Evolutionary conservation across 2,329 filamentous ascomycete species (phyloP).

Genomic region (Penicillium polonicum): DNA sequence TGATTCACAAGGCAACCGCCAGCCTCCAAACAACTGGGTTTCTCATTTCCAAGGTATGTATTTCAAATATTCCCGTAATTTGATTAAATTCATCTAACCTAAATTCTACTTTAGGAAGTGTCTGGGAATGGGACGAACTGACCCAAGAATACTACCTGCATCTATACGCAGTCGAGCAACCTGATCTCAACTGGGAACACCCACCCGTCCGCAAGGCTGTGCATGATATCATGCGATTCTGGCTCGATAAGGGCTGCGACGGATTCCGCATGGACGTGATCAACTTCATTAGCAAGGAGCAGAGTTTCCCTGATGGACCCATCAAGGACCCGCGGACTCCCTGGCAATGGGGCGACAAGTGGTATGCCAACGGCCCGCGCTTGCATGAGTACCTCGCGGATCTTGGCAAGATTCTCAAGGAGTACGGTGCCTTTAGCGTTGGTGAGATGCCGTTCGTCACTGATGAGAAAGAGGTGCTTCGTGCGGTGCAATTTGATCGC

Average conservation of each 20-base stretch:
- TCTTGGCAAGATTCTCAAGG: constrained; percentile 53
- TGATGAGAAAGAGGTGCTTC: constrained; percentile 51
- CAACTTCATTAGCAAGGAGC: constrained; percentile 68
- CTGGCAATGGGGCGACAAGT: constrained; percentile 40
- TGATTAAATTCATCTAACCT: constrained; percentile 25
- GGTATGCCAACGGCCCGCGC: constrained; percentile 58
- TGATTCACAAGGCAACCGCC: constrained; percentile 57
- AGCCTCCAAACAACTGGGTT: constrained; percentile 76
- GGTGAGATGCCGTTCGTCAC: constrained; percentile 59
- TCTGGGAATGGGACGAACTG: constrained; percentile 64
- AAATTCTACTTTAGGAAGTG: constrained; percentile 34
- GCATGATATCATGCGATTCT: constrained; percentile 73
- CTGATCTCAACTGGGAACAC: constrained; percentile 85
- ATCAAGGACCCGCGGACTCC: constrained; percentile 28
- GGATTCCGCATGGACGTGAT: constrained; percentile 75
- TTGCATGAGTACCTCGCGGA: constrained; percentile 59
- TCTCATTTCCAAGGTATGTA: constrained; percentile 39
- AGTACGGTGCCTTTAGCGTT: constrained; percentile 60
- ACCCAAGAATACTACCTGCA: constrained; percentile 75
- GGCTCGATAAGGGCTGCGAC: constrained; percentile 71
- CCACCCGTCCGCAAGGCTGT: constrained; percentile 65
- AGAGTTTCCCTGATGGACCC: constrained; percentile 51
- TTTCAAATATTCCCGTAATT: fast-evolving
- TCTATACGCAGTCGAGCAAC: constrained; percentile 72
- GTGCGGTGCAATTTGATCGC: constrained; percentile 55